phyloP scores from a whole-genome alignment of 1,139 yeast genomes.

The Candida sojae region DNA sequence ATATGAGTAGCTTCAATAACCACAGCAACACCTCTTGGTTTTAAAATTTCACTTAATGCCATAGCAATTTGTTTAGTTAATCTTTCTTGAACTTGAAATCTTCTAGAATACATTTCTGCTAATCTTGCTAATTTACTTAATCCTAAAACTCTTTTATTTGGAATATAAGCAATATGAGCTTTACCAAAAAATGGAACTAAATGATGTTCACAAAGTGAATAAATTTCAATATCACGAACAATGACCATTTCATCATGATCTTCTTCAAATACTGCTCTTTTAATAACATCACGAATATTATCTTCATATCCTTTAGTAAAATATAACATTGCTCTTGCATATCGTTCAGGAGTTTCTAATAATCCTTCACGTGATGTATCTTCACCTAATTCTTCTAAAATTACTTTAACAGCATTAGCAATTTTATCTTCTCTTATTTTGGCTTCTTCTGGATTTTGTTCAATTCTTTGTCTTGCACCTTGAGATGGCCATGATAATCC shows the following conservation, averaged over 20 bases:
- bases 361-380: constrained; percentile 88
- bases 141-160: constrained; percentile 93
- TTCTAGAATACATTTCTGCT: constrained; percentile 95
- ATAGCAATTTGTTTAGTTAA: constrained; percentile 95
- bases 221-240: constrained; percentile 90
- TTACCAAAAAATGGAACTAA: constrained; percentile 96
- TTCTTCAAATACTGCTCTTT: constrained; percentile 94
- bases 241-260: constrained; percentile 99
- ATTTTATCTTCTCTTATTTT: constrained; percentile 68
- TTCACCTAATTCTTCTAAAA: constrained; percentile 86
- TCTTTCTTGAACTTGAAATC: constrained; percentile 96
- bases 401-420: constrained; percentile 81
- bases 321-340: constrained; percentile 93
- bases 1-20: constrained; percentile 97
- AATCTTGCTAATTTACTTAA: constrained; percentile 89
- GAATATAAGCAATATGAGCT: constrained; percentile 95
- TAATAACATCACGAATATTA: constrained; percentile 85
- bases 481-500: constrained; percentile 92
- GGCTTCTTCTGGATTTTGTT: constrained; percentile 63
- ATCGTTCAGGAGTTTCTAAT: constrained; percentile 91
- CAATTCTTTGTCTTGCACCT: constrained; percentile 81
- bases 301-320: constrained; percentile 98
- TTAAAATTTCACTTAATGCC: constrained; percentile 87
- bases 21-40: constrained; percentile 97
- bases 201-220: constrained; percentile 95